phyloP scores from a whole-genome alignment of 768 basidiomycete genomes.

The Psilocybe subaeruginosa region DNA sequence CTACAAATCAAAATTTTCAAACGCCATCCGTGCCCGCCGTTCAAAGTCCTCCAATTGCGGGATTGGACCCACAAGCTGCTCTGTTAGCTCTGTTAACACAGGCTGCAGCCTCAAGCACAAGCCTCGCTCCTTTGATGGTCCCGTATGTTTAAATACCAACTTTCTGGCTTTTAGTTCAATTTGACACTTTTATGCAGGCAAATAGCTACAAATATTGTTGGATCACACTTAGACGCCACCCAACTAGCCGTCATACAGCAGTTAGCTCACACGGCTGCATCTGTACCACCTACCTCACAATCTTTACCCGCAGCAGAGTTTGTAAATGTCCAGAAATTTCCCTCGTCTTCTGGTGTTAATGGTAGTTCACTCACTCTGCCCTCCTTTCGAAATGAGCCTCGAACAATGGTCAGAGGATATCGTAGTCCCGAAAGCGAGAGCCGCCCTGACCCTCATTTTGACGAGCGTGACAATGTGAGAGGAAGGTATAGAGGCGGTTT shows the following conservation, averaged over 20 bases:
- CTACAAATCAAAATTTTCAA: slow-evolving; percentile 24
- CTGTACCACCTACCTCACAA: slow-evolving; percentile 35
- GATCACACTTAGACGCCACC: slow-evolving; percentile 46
- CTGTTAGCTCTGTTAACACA: slow-evolving; percentile 72
- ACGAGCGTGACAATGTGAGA: slow-evolving; percentile 52
- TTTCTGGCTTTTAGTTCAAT: not conserved
- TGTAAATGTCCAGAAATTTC: slow-evolving; percentile 35
- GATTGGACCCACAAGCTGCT: slow-evolving; percentile 59
- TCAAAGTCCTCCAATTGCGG: slow-evolving; percentile 26
- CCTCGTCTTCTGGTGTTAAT: slow-evolving; percentile 33
- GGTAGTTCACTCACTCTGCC: slow-evolving; percentile 39
- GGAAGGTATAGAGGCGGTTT: slow-evolving; percentile 56
- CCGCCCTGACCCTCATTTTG: slow-evolving; percentile 50
- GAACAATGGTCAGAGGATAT: slow-evolving; percentile 42
- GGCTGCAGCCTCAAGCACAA: slow-evolving; percentile 47
- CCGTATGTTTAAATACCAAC: slow-evolving; percentile 4
- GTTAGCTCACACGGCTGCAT: slow-evolving; percentile 63
- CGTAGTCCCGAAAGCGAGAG: slow-evolving; percentile 54
- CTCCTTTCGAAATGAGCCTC: slow-evolving; percentile 47
- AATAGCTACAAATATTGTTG: slow-evolving; percentile 59
- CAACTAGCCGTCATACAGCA: slow-evolving; percentile 80
- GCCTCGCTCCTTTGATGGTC: slow-evolving; percentile 41
- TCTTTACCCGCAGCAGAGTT: slow-evolving; percentile 29
- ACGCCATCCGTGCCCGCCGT: slow-evolving; percentile 16
- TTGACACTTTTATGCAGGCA: slow-evolving; percentile 44